phyloP scores from a whole-genome alignment of 1,284 basidiomycete species.

The Neonothopanus nambi region DNA sequence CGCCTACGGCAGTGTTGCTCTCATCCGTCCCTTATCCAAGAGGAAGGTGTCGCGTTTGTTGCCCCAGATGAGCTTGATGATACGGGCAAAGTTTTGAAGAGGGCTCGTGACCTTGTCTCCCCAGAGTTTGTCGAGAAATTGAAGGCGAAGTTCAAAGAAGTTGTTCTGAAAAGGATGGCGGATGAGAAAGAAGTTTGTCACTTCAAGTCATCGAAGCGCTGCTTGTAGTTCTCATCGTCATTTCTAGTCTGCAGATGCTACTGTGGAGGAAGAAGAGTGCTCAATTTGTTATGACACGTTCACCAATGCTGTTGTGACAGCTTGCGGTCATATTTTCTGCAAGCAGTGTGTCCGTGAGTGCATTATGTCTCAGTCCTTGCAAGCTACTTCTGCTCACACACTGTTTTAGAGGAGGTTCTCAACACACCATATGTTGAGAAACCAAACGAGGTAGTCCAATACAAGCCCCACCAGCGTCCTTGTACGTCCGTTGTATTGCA shows the following conservation, averaged over 20 bases:
- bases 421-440: constrained; percentile 34
- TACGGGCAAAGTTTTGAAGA: constrained; percentile 39
- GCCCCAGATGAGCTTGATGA: constrained; percentile 38
- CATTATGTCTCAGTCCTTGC: neutral
- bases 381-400: constrained; percentile 2
- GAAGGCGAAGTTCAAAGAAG: constrained; percentile 44
- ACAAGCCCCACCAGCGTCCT: constrained; percentile 41
- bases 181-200: constrained; percentile 48
- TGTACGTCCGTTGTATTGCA: constrained; percentile 33
- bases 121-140: constrained; percentile 48
- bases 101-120: constrained; percentile 45
- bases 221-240: neutral
- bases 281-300: constrained; percentile 53
- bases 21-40: constrained; percentile 54
- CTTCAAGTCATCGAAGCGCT: neutral
- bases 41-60: constrained; percentile 41
- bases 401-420: constrained; percentile 38
- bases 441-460: constrained; percentile 29
- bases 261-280: constrained; percentile 48
- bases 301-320: constrained; percentile 47
- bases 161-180: constrained; percentile 34
- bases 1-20: constrained; percentile 58
- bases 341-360: constrained; percentile 49
- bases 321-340: constrained; percentile 54
- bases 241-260: constrained; percentile 45